phyloP scores from a whole-genome alignment of 2,329 filamentous ascomycete genomes.

The Fusarium austroafricanum region DNA sequence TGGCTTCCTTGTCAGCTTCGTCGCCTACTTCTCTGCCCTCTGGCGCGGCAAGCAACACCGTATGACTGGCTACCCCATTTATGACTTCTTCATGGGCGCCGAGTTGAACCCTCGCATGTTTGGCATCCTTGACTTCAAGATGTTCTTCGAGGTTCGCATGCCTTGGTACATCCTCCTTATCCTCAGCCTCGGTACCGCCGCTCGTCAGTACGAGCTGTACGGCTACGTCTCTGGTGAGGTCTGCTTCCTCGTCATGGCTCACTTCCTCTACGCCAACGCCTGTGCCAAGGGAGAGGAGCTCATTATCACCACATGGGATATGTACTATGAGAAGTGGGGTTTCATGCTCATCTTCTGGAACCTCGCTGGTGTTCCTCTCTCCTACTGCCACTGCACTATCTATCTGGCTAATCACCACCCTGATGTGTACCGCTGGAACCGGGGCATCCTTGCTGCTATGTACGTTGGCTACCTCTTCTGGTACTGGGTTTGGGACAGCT shows the following conservation, averaged over 20 bases:
- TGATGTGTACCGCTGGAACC: slow-evolving; percentile 80
- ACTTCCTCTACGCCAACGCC: slow-evolving; percentile 92
- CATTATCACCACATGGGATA: slow-evolving; percentile 92
- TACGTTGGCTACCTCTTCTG: slow-evolving; percentile 80
- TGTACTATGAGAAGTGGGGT: slow-evolving; percentile 97
- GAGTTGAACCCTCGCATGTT: slow-evolving; percentile 92
- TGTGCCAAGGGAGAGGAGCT: slow-evolving; percentile 93
- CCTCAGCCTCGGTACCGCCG: slow-evolving; percentile 78
- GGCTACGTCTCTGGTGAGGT: slow-evolving; percentile 91
- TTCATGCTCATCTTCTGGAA: slow-evolving; percentile 99
- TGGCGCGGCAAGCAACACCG: slow-evolving; percentile 85
- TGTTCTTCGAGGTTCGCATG: slow-evolving; percentile 94
- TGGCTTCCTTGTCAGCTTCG: slow-evolving; percentile 83
- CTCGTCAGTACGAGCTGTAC: slow-evolving; percentile 85
- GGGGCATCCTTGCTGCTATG: slow-evolving; percentile 71
- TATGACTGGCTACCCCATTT: slow-evolving; percentile 88
- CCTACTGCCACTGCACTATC: slow-evolving; percentile 93
- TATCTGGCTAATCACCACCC: slow-evolving; percentile 88
- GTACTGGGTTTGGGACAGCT: slow-evolving; percentile 94
- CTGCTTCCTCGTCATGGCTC: slow-evolving; percentile 85
- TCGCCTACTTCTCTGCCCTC: slow-evolving; percentile 88
- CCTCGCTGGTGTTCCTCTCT: slow-evolving; percentile 88
- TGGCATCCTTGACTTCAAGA: slow-evolving; percentile 90
- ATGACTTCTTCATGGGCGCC: slow-evolving; percentile 94
- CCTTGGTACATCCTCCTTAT: slow-evolving; percentile 93